Percentiles rank a stretch among this genome's conserved stretches.
Conservation (phyloP, 78 protist genomes). For the Dictyostelium purpureum region DNA sequence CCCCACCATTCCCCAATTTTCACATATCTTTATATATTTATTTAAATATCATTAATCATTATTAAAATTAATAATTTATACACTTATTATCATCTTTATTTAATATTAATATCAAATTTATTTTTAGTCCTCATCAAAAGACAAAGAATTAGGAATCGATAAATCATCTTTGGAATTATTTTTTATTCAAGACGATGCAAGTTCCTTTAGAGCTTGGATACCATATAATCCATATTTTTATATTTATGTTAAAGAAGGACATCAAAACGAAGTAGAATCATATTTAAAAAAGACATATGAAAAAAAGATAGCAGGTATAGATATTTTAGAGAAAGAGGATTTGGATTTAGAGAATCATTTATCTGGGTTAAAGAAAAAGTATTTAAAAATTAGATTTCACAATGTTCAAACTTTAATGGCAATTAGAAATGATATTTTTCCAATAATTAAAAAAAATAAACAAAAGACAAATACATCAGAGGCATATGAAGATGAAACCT, state of each 20-base stretch:
- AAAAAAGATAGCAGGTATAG: conserved; percentile 49
- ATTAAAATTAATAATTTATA: neutral
- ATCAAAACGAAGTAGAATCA: conserved; percentile 80
- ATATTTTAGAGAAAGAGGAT: conserved; percentile 86
- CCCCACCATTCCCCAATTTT: no score
- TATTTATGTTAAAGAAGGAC: conserved; percentile 56
- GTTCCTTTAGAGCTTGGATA: conserved; percentile 80
- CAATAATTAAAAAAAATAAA: neutral
- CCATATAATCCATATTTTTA: conserved; percentile 87
- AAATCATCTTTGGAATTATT: conserved; percentile 30
- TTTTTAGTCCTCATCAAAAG: conserved; percentile 11
- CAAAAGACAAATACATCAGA: conserved; percentile 24
- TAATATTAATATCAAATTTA: neutral
- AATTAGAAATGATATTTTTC: conserved; percentile 71
- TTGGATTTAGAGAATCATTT: conserved; percentile 94
- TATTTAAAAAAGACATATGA: conserved; percentile 71
- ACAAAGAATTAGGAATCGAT: conserved; percentile 15
- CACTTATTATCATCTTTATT: neutral
- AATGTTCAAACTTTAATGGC: conserved; percentile 76
- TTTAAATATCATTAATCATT: no score
- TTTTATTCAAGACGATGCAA: conserved; percentile 83
- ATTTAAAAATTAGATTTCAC: conserved; percentile 86
- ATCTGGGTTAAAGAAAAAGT: conserved; percentile 83
- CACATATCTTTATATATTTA: no score
- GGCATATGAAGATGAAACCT: conserved; percentile 49